These are phyloP conservation scores for Aspergillus nanangensis DNA, from an alignment of 495 filamentous ascomycete species.

Conservation along the genomic window DNA sequence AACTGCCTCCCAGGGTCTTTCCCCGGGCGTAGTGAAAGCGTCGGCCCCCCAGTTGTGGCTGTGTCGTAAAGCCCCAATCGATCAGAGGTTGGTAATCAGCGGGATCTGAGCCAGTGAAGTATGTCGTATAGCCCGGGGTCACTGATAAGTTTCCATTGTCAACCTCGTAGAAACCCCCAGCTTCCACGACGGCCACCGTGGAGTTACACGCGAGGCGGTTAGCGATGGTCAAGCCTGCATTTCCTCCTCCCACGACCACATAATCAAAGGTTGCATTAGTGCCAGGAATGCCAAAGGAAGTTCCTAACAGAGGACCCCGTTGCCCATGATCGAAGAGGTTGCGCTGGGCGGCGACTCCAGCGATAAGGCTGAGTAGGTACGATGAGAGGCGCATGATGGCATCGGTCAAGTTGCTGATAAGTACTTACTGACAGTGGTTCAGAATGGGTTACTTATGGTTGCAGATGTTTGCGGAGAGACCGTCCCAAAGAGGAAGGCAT, in stretches of 20 bases:
- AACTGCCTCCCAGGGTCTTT: slow-evolving; percentile 21
- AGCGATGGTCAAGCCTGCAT: slow-evolving; percentile 36
- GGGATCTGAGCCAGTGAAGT: slow-evolving; percentile 49
- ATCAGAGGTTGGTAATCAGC: slow-evolving; percentile 38
- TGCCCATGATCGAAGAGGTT: slow-evolving; percentile 16
- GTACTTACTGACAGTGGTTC: too few relatives aligned
- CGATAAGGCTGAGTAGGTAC: too few relatives aligned
- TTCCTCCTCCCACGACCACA: slow-evolving; percentile 37
- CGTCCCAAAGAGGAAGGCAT: too few relatives aligned
- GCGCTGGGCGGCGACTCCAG: slow-evolving; percentile 1
- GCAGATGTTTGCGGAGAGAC: too few relatives aligned
- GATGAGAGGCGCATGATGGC: too few relatives aligned
- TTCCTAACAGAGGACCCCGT: slow-evolving; percentile 11
- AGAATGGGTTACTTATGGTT: too few relatives aligned
- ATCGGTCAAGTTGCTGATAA: too few relatives aligned
- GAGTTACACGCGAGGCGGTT: slow-evolving; percentile 24
- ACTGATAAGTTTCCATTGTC: slow-evolving; percentile 42
- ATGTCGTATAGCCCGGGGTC: slow-evolving; percentile 47
- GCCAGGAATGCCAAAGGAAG: slow-evolving; percentile 9
- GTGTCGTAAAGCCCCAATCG: slow-evolving; percentile 45
- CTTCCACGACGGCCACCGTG: slow-evolving; percentile 48
- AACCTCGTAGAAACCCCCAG: slow-evolving; percentile 49
- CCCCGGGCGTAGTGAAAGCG: slow-evolving; percentile 25
- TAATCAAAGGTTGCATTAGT: slow-evolving; percentile 26
- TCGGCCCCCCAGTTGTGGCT: slow-evolving; percentile 25